Conservation (phyloP, 208 protist genomes). For the Leishmania guyanensis region DNA sequence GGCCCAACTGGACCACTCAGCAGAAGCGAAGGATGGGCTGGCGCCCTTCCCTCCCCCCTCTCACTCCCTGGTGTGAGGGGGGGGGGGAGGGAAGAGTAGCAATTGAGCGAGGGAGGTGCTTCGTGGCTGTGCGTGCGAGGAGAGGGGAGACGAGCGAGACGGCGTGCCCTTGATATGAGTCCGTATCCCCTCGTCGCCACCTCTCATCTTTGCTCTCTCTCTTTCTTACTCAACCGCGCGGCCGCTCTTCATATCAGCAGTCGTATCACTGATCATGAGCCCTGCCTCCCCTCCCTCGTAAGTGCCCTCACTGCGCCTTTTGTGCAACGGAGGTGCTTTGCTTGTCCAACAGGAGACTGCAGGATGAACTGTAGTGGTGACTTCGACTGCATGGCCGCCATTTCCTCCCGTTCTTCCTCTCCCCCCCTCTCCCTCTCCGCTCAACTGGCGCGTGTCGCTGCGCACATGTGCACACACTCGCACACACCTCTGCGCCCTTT, state of each 20-base stretch:
- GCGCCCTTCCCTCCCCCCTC: neutral
- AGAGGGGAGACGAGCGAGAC: neutral
- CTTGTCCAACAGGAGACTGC: neutral
- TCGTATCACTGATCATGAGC: neutral
- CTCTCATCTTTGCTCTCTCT: neutral
- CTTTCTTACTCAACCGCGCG: neutral
- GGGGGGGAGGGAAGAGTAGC: neutral
- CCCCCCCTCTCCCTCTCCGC: neutral
- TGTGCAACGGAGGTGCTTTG: neutral
- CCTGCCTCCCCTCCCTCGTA: neutral
- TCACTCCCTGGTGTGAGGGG: neutral
- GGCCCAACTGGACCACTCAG: neutral
- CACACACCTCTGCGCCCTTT: neutral
- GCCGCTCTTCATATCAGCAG: neutral
- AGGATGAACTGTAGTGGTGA: neutral
- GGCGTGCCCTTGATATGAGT: neutral
- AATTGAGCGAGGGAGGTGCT: neutral
- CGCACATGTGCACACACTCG: neutral
- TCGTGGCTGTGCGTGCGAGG: neutral
- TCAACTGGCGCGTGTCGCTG: neutral
- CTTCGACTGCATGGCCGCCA: neutral
- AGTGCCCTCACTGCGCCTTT: neutral
- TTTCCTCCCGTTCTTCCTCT: neutral
- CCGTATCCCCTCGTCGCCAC: neutral
- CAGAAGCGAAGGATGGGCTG: neutral